Evolutionary conservation across 306 rosid species (phyloP), one percentile per base, ranked within the genome.

Genomic region (Pyrus bretschneideri): DNA sequence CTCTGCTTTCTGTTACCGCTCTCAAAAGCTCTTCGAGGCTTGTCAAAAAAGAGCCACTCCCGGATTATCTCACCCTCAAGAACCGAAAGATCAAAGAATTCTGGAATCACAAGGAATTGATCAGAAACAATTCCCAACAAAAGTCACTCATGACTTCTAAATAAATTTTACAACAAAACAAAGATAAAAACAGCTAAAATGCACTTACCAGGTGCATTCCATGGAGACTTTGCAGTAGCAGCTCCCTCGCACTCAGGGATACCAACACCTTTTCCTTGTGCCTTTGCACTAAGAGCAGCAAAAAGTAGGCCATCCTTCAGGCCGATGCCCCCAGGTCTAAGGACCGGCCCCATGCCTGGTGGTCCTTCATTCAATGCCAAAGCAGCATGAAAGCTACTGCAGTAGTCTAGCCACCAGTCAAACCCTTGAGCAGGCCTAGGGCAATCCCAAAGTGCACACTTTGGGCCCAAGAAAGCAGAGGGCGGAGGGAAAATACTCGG

Each of bases 1-100:
- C 99, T 92, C 86, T 95, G 99, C 87, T 95, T 95, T 79, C 99
- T 82, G 88, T 95, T 95, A 76, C 99, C 99, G 83, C 97, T 95
- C 87, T 95, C 99, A 81, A 95, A 95, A 35, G 97, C 99, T 84
- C 97, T 83, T 67, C 99, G 89, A 67, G 99, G 99, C 90, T 95
- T 95, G 73, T 95, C 99, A 30, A 95, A 95, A 88, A 95, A 95
- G 72, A 95, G 99, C 97, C 99, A 95, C 81, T 95, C 99, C 86
- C 99, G 85, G 70, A 95, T 88, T 70, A 89, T 84, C 81, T 95
- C 97, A 13, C 97, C 97, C 76, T 90, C 97, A 69, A 95, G 89
- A 80, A 92, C 91, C 71, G 85, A 87, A 64, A 95, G 93, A 87
- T 95, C 97, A 79, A 95, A 95, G 72, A 95, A 91, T 73, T 95